Evolutionary conservation across 2,329 filamentous ascomycete genomes (phyloP), one percentile per base, ranked within the genome.

Genomic region (Drechslerella stenobrocha): DNA sequence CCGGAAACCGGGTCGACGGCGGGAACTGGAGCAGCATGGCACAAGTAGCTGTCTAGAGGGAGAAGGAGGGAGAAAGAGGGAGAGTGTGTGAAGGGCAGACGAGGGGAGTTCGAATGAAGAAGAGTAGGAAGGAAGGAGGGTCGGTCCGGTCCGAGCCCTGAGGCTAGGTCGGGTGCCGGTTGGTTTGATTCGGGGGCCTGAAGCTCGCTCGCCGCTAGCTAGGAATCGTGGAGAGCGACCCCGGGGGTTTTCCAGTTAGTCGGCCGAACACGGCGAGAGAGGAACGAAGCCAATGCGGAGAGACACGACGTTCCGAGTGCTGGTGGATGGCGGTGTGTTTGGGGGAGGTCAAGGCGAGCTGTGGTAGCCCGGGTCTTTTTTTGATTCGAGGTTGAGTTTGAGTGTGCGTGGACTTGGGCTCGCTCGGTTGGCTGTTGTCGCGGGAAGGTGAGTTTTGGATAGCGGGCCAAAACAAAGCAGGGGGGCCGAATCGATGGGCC

Each of bases 1-100:
- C 91, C 73, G 93, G 93, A 78, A 97, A 98, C 77, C 87, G 88
- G 72, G 96, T 84, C 53, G 71, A 72, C 46, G 60, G 63, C 44
- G 72, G 70, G 48, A 73, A 69, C 67, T 70, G 70, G 67, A 73
- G 71, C 52, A 73, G 72, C 72, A 73, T 73, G 3, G 34, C 9
- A 18, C 13, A 4, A n/a, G 15, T 37, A 6, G 34, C 4, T 4
- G 7, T 15, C 15, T 13, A n/a, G 50, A 53, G 53, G 52, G 52
- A n/a, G 30, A 52, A 42, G 46, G 37, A n/a, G 32, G 44, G 34
- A 44, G 22, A 58, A 18, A 37, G 32, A 24, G 51, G 40, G 11
- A 45, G 22, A 45, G 30, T n/a, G n/a, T n/a, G n/a, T n/a, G n/a
- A n/a, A n/a, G n/a, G n/a, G n/a, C 4, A 37, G 35, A 40, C 18